Evolutionary conservation across 2,329 filamentous ascomycete species (phyloP), one percentile per base, ranked within the genome.

Genomic region (Pestalotiopsis sp.): DNA sequence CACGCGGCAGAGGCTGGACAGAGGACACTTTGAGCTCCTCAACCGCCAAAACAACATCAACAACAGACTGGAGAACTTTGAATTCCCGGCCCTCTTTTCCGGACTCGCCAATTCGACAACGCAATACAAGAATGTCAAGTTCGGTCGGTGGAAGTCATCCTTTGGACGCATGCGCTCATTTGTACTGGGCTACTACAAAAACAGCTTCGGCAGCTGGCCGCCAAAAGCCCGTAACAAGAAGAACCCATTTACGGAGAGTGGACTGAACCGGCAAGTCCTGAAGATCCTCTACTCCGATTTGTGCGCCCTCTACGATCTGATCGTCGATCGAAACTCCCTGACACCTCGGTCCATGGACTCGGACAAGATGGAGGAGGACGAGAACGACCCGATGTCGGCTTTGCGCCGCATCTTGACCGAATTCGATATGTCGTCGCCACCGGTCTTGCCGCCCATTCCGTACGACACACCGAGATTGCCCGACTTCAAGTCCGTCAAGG

Each of bases 161-260:
- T 98, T 95, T 77, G 82, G 87, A 69, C 89, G 88, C 68, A 94
- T 95, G 85, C 88, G 93, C 52, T 88, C 89, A 52, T 93, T 94
- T 77, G 87, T 91, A 20, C 83, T 94, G 64, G 83, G 85, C 71
- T 91, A 94, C 78, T 90, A 90, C 77, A 90, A 88, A 77, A 76
- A 82, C 13, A 82, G 83, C 3, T 87, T 90, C 67, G 87, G 87
- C 23, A 90, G 86, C 78, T 97, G 95, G 95, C 95, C 96, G 2
- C 95, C 96, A 9, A 97, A 96, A 79, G 94, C 94, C 1, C 92
- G 88, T 75, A 95, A 91, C 74, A 97, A 97, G 85, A 97, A 97
- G 86, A 97, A 97, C 77, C 88, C 91, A 0, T 93, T 97, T 72
- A 91, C 92, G 36, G 94, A 95, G 73, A 93, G 90, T 73, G 95